Base-by-base conservation (phyloP, 345 rosid species). In the Mercurialis annua region DNA sequence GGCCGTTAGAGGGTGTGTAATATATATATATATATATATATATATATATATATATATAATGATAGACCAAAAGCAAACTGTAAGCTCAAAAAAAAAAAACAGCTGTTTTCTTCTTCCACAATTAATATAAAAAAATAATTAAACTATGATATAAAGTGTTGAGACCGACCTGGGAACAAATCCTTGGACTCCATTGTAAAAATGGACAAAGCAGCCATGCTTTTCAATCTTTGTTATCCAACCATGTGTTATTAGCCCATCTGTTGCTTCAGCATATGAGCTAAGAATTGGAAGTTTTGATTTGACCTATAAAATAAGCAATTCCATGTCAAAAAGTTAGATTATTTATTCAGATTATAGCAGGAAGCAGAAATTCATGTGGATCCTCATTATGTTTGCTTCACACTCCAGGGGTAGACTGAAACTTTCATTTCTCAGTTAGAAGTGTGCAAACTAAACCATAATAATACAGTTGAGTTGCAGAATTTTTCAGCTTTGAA, bases 141-240 rank as follows among this genome's bases (percentile, higher is more conserved):
- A 34, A 34, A 34, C 4, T 4, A 9, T 40, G 11, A 40, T 40
- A 40, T 40, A 14, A 4, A 80, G 21, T 67, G 70, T 20, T 26
- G 70, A 51, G 43, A 81, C 82, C 70, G 56, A 73, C 99, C 99
- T 83, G 68, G 95, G 84, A 75, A 84, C 89, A 81, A 94, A 89
- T 74, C 97, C 99, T 71, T 91, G 99, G 78, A 94, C 97, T 71
- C 97, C 97, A 83, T 86, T 94, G 77, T 91, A 94, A 68, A 94
- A 94, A 65, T 90, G 91, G 70, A 91, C 89, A 60, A 89, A 90
- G 86, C 97, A 94, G 59, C 99, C 99, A 76, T 87, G 90, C 58
- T 89, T 85, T 79, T 91, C 99, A 71, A 86, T 91, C 83, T 89
- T 94, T 47, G 92, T 83, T 75, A 94, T 89, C 99, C 99, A 94